Evolutionary conservation across 2,329 filamentous ascomycete genomes (phyloP), one percentile per base, ranked within the genome.

Genomic region (Aspergillus sp.): DNA sequence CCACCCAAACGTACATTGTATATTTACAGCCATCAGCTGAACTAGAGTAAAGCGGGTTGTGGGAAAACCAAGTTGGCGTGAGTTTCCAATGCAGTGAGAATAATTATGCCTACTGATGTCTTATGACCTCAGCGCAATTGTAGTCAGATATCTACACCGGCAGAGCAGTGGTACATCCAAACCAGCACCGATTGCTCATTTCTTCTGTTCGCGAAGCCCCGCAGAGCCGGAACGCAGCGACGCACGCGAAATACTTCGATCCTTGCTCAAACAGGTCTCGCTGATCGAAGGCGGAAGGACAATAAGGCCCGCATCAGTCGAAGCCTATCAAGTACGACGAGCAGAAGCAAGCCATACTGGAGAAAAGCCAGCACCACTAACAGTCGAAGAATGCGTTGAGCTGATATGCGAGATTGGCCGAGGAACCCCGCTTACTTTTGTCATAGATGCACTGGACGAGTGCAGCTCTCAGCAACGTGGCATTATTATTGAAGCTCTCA

Each of bases 361-460:
- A 7, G 25, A 36, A 32, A 8, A 19, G 2, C 23, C 17, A 15
- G 17, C 39, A 8, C 15, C 39, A 8, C 27, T 52, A 8, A 19
- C 27, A 7, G 17, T 52, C 3, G 49, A 52, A 8, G 23, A 52
- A 13, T 30, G 49, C 15, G 7, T 5, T 15, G 19, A 19, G 5
- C 30, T 56, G 11, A 47, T 56, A 5, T 15, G 42, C 15, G 39
- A 56, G 11, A 39, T 56, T 19, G 38, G 42, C 15, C 8, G 38
- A 13, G 11, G 19, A 21, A 17, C 15, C 1, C 25, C 19, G 11
- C 23, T 30, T 5, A 56, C 39, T 17, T 25, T 56, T 8, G 30
- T 56, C 23, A 47, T 56, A 25, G 39, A 56, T 30, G 53, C 38
- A 11, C 17, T 56, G 3, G 39, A 56, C 8, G 53, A 47, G 30